Evolutionary conservation across 768 basidiomycete species (phyloP).

Genomic region (Amanita fuliginea): DNA sequence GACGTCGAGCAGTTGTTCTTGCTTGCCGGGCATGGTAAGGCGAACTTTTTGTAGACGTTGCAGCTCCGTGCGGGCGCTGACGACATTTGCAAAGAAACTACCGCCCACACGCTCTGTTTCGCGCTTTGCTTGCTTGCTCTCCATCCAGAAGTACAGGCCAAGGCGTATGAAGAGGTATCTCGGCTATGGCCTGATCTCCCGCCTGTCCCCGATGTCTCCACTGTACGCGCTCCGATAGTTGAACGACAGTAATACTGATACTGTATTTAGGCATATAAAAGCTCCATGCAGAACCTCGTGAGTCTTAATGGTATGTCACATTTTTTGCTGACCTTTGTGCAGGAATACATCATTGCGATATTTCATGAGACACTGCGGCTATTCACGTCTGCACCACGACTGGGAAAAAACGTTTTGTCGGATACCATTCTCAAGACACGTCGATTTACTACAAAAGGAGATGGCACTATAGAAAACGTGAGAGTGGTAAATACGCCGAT

Average conservation of each 20-base stretch:
- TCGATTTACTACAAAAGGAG: slow-evolving; percentile 17
- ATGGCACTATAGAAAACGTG: slow-evolving; percentile 17
- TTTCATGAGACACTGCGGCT: slow-evolving; percentile 37
- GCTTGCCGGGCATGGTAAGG: slow-evolving; percentile 35
- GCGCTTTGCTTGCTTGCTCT: slow-evolving; percentile 34
- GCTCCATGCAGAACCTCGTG: slow-evolving; percentile 26
- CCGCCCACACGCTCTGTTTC: slow-evolving; percentile 33
- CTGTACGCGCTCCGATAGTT: slow-evolving; percentile 15
- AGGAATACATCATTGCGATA: slow-evolving; percentile 33
- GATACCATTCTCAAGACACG: slow-evolving; percentile 25
- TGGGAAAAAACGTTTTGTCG: slow-evolving; percentile 20
- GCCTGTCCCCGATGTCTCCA: slow-evolving; percentile 13
- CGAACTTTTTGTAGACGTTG: neutral
- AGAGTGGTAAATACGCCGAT: slow-evolving; percentile 23
- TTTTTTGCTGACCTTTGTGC: neutral
- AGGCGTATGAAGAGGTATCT: slow-evolving; percentile 26
- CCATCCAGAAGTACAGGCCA: slow-evolving; percentile 36
- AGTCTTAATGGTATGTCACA: neutral
- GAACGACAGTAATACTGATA: neutral
- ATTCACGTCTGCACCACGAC: slow-evolving; percentile 25
- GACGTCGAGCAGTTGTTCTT: slow-evolving; percentile 24
- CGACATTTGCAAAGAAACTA: slow-evolving; percentile 25
- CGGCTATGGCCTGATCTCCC: slow-evolving; percentile 27
- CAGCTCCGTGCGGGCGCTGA: neutral
- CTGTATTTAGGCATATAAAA: slow-evolving; percentile 24